These are phyloP conservation scores for Chaetomium cochliodes DNA, from an alignment of 495 filamentous ascomycete genomes.

Conservation along the genomic window DNA sequence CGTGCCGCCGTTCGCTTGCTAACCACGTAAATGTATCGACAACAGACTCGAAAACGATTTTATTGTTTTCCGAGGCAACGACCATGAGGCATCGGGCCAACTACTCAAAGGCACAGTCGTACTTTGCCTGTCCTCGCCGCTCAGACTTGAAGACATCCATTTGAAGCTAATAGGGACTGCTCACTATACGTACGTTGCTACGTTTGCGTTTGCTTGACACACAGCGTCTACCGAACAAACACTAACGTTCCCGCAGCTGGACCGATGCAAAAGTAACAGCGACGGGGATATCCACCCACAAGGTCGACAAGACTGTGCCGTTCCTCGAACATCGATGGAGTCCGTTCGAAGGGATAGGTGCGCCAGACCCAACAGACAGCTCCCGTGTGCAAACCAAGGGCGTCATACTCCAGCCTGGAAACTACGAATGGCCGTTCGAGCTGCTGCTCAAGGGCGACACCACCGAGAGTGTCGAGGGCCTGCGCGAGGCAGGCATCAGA, in stretches of 20 bases:
- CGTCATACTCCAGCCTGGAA: constrained; percentile 66
- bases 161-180: constrained; percentile 69
- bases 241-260: constrained; percentile 40
- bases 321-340: constrained; percentile 50
- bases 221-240: neutral
- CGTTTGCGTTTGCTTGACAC: neutral
- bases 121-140: constrained; percentile 66
- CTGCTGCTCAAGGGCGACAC: constrained; percentile 70
- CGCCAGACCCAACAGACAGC: constrained; percentile 26
- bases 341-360: constrained; percentile 46
- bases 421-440: constrained; percentile 91
- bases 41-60: constrained; percentile 74
- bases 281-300: constrained; percentile 50
- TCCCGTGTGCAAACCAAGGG: constrained; percentile 37
- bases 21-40: neutral
- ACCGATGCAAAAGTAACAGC: constrained; percentile 49
- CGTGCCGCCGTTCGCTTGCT: constrained; percentile 6
- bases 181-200: constrained; percentile 59
- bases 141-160: constrained; percentile 70
- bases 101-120: constrained; percentile 71
- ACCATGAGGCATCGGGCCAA: constrained; percentile 73
- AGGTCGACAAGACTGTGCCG: constrained; percentile 44
- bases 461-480: constrained; percentile 85
- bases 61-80: constrained; percentile 71
- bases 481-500: constrained; percentile 73